phyloP scores from a whole-genome alignment of 2,329 filamentous ascomycete genomes.

The Botrytis elliptica region DNA sequence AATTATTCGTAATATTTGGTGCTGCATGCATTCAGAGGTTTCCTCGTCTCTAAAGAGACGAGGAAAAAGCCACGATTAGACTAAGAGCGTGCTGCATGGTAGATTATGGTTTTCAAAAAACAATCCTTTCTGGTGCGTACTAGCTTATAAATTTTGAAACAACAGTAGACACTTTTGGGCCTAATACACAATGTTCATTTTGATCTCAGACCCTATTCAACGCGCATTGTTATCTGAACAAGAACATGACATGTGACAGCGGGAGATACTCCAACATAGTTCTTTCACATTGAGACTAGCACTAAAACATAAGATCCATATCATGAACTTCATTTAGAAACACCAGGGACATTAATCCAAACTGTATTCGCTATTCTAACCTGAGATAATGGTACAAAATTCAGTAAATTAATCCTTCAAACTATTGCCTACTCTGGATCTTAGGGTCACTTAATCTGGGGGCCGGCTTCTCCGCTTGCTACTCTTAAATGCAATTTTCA shows the following conservation, averaged over 20 bases:
- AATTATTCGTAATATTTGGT: neutral
- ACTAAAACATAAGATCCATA: neutral
- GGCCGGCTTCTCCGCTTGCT: neutral
- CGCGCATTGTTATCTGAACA: neutral
- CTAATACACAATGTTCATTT: neutral
- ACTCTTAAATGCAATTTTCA: neutral
- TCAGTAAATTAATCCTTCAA: neutral
- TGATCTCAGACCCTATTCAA: neutral
- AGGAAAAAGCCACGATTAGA: too few relatives aligned
- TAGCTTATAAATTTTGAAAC: neutral
- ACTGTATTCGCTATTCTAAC: neutral
- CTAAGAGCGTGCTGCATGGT: too few relatives aligned
- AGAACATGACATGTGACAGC: neutral
- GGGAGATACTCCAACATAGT: neutral
- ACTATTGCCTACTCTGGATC: rapidly evolving
- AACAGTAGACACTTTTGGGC: neutral
- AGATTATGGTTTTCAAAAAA: neutral
- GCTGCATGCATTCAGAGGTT: too few relatives aligned
- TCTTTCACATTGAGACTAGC: neutral
- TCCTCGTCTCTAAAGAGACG: too few relatives aligned
- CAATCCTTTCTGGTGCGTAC: neutral
- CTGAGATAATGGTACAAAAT: neutral
- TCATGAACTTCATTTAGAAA: neutral
- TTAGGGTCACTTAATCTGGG: neutral
- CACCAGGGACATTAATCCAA: neutral